A percentile compares a stretch with the other conserved stretches of the same genome.
Evolutionary conservation across 257 asterid species (phyloP).

Genomic region (Petunia axillaris): DNA sequence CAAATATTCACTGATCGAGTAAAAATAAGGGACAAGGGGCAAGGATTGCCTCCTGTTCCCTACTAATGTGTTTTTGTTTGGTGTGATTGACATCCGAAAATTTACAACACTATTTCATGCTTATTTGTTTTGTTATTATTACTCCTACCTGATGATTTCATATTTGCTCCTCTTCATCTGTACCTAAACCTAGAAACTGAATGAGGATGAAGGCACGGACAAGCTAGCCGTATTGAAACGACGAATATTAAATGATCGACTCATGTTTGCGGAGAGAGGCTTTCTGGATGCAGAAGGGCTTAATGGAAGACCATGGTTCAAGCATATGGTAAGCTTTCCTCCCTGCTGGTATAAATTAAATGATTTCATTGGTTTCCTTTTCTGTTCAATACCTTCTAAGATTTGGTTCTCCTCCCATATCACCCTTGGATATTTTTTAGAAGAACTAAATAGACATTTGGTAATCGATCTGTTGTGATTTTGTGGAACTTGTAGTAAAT

Average conservation of each 20-base stretch:
- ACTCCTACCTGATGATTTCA: slow-evolving; percentile 4
- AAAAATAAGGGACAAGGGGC: slow-evolving; percentile 12
- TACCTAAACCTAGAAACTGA: slow-evolving; percentile 51
- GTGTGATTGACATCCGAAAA: not conserved
- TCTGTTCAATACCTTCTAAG: not conserved
- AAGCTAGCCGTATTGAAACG: slow-evolving; percentile 48
- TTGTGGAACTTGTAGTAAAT: not conserved
- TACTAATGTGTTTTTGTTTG: not conserved
- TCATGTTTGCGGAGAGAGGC: slow-evolving; percentile 86
- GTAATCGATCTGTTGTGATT: no score
- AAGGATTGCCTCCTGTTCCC: not conserved
- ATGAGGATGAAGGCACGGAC: slow-evolving; percentile 38
- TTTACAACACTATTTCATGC: not conserved
- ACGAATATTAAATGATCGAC: slow-evolving; percentile 70
- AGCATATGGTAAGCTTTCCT: slow-evolving; percentile 71
- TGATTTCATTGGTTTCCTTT: not conserved
- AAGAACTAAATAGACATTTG: no score
- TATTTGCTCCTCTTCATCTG: not conserved
- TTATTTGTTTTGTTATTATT: not conserved
- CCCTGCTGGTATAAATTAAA: not conserved
- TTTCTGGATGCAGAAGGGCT: slow-evolving; percentile 83
- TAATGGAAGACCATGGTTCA: slow-evolving; percentile 73
- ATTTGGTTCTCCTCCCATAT: not conserved
- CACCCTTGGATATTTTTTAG: not conserved
- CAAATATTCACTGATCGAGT: not conserved